phyloP scores from a whole-genome alignment of 345 rosid species.

The Carallia pectinifolia region DNA sequence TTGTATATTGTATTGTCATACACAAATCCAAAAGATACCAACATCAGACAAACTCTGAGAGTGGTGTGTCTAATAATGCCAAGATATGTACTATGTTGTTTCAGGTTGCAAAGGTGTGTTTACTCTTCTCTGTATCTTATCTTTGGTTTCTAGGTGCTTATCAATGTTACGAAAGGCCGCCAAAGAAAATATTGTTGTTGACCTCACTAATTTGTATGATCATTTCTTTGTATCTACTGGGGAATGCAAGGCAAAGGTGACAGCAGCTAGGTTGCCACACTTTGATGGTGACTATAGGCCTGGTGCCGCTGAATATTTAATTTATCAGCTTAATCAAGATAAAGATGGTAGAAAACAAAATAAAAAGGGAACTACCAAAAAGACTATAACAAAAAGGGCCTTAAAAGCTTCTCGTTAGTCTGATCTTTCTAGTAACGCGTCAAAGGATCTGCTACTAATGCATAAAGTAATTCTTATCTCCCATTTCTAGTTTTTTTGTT shows the following conservation, averaged over 20 bases:
- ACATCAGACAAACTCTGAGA: constrained; percentile 98
- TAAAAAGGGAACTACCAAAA: constrained; percentile 78
- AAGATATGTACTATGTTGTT: background rate
- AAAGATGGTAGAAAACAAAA: constrained; percentile 91
- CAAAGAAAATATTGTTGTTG: constrained; percentile 74
- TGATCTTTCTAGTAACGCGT: constrained; percentile 87
- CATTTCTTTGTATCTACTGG: no score
- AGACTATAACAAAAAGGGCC: constrained; percentile 91
- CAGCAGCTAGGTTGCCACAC: no score
- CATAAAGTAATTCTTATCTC: no score
- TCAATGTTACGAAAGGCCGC: constrained; percentile 84
- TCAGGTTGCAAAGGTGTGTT: background rate
- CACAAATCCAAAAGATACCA: constrained; percentile 98
- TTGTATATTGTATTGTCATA: constrained; percentile 95
- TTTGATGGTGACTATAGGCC: no score
- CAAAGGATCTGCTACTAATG: constrained; percentile 67
- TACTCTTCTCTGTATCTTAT: constrained; percentile 16
- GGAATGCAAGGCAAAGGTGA: no score
- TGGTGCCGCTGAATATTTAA: no score
- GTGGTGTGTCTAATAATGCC: constrained; percentile 62
- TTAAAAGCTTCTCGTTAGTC: constrained; percentile 94
- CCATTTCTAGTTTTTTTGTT: no score
- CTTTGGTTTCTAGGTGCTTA: constrained; percentile 62
- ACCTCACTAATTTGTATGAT: no score
- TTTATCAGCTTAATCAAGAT: constrained; percentile 62